Percentiles rank a stretch among this genome's conserved stretches.
These are phyloP conservation scores for Ophiostoma himal-ulmi DNA, from an alignment of 2,329 filamentous ascomycete genomes.

Conservation along the genomic window DNA sequence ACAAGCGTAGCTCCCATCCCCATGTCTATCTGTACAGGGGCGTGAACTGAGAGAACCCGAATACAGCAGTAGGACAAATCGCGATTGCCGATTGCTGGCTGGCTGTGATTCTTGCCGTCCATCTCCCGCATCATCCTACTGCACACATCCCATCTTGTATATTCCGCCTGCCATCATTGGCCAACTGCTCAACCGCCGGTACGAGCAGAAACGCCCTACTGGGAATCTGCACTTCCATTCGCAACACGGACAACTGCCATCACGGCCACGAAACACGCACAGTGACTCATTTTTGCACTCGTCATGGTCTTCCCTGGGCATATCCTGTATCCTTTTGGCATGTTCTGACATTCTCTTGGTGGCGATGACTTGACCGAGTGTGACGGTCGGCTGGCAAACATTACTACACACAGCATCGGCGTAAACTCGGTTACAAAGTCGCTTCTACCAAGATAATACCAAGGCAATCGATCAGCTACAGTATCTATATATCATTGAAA, in stretches of 20 bases:
- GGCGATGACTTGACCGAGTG: too few relatives aligned
- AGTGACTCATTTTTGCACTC: neutral
- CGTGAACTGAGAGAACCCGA: neutral
- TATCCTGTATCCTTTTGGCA: neutral
- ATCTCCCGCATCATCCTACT: neutral
- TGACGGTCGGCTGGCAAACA: too few relatives aligned
- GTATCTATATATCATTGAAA: too few relatives aligned
- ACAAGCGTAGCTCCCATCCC: neutral
- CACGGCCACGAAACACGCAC: neutral
- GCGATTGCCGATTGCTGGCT: neutral
- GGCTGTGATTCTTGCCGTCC: neutral
- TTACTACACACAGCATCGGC: too few relatives aligned
- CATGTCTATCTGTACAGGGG: conserved; percentile 2
- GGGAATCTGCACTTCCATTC: neutral
- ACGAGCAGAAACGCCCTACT: neutral
- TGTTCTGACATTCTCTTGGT: too few relatives aligned
- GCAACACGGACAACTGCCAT: neutral
- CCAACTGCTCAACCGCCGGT: neutral
- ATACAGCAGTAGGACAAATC: neutral
- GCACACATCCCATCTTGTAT: neutral
- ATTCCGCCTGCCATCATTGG: neutral
- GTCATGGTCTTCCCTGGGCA: neutral
- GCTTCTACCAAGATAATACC: too few relatives aligned
- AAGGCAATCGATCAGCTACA: too few relatives aligned
- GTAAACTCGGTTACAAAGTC: too few relatives aligned